Conservation (phyloP, 495 filamentous ascomycete genomes). For the Penicillium dipodomyicola region DNA sequence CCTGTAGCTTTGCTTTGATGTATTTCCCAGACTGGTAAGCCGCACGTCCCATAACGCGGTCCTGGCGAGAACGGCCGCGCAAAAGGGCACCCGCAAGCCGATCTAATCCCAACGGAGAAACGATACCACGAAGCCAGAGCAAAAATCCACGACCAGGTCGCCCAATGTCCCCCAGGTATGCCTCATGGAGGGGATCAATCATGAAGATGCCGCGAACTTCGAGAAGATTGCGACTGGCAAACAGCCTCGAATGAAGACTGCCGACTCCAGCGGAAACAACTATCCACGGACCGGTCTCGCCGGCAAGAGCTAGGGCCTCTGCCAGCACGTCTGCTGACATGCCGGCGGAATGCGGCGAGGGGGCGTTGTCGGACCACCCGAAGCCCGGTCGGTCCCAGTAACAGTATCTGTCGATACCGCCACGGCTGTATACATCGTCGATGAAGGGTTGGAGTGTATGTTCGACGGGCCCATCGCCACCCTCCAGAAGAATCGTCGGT, state of each 20-base stretch:
- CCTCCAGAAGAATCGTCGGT: slow-evolving; percentile 77
- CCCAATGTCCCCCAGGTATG: slow-evolving; percentile 65
- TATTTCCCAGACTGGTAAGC: slow-evolving; percentile 76
- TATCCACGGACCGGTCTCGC: slow-evolving; percentile 82
- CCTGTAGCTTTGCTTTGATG: slow-evolving; percentile 88
- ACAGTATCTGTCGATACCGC: slow-evolving; percentile 82
- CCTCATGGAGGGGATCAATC: slow-evolving; percentile 85
- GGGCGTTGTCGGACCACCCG: slow-evolving; percentile 89
- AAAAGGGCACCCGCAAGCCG: slow-evolving; percentile 74
- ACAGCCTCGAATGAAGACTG: slow-evolving; percentile 84
- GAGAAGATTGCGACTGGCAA: slow-evolving; percentile 71
- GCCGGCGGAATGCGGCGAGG: slow-evolving; percentile 85
- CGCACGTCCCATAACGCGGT: slow-evolving; percentile 75
- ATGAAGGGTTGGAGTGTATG: slow-evolving; percentile 66
- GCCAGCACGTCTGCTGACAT: slow-evolving; percentile 84
- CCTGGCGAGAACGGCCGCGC: slow-evolving; percentile 72
- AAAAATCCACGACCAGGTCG: slow-evolving; percentile 69
- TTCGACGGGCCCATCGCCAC: slow-evolving; percentile 75
- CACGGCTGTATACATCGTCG: slow-evolving; percentile 61
- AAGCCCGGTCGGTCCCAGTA: slow-evolving; percentile 93
- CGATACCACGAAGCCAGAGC: slow-evolving; percentile 79
- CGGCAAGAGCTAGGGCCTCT: slow-evolving; percentile 75
- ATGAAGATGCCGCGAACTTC: slow-evolving; percentile 76
- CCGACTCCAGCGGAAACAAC: slow-evolving; percentile 72
- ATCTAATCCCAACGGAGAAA: slow-evolving; percentile 83